Conservation (phyloP, 2,329 filamentous ascomycete genomes). For the Microsporum audouinii region DNA sequence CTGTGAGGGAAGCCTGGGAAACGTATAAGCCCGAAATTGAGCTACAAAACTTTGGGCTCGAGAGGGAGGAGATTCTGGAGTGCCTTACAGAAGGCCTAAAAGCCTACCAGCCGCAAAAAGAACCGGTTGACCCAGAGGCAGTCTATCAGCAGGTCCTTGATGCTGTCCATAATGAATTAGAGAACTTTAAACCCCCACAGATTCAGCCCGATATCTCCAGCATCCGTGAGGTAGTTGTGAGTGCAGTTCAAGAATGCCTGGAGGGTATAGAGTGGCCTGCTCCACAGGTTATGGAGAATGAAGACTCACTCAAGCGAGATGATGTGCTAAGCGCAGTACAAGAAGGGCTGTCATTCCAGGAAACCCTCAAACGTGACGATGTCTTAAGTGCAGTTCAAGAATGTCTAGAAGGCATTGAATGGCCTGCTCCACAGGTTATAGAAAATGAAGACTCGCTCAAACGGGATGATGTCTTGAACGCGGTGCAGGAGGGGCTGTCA, state of each 20-base stretch:
- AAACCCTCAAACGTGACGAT: conserved; percentile 40
- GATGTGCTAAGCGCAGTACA: conserved; percentile 19
- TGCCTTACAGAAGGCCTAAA: conserved; percentile 78
- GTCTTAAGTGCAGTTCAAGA: conserved; percentile 62
- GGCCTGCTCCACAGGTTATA: no score
- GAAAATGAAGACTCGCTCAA: conserved; percentile 12
- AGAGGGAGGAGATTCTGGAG: conserved; percentile 77
- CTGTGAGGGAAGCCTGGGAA: conserved; percentile 84
- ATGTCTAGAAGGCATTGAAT: conserved; percentile 71
- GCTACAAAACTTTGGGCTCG: conserved; percentile 77
- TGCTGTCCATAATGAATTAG: conserved; percentile 74
- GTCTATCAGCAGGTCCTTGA: conserved; percentile 75
- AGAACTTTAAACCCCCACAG: conserved; percentile 64
- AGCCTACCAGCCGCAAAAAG: conserved; percentile 48
- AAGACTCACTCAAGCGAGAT: conserved; percentile 12
- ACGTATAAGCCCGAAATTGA: conserved; percentile 90
- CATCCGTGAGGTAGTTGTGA: conserved; percentile 71
- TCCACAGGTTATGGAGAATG: conserved; percentile 29
- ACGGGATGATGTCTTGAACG: conserved; percentile 17
- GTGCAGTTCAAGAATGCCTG: conserved; percentile 73
- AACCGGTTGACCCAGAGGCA: conserved; percentile 42
- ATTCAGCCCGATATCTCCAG: conserved; percentile 58
- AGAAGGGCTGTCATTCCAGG: conserved; percentile 26
- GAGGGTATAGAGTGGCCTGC: conserved; percentile 71
- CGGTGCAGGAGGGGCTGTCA: conserved; percentile 21